Base-by-base conservation (phyloP, 192 early-diverging fungal genomes). In the Coemansia sp. region DNA sequence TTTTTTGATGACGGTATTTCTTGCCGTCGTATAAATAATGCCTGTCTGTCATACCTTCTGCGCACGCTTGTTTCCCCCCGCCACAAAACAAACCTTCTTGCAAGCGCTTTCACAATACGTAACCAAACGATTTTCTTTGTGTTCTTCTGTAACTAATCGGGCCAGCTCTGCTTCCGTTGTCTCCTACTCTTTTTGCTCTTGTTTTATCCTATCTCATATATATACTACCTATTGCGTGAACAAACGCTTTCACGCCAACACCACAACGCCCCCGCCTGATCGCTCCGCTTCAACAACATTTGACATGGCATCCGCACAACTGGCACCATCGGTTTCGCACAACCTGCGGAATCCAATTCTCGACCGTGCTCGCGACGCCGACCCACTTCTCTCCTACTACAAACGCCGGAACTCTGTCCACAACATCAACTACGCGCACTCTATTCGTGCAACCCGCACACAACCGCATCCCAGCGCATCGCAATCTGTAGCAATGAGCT, bases 401-500 rank as follows among this genome's bases (percentile, higher is more conserved):
- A 67, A 67, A 45, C 75, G 75, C 20, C 74, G 75, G 56, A 83
- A 77, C 63, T 77, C 75, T 56, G 23, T 56, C 18, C 37, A 53
- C 33, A 23, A 53, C 46, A 29, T 61, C 25, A 10, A 25, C 59
- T 63, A 43, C 59, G 13, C 45, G 53, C 28, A n/a, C 29, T 33
- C 31, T 16, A 18, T 34, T n/a, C 31, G 5, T 33, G 18, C 48
- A n/a, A 18, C 18, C 48, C 23, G 7, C 48, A 34, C 46, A 21
- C 20, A 34, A 23, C 26, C 40, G n/a, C 45, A 21, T 23, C 35
- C 48, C 43, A 8, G 18, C 10, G 58, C 64, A 45, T 25, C 18
- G 25, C 28, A 40, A 35, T 7, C 70, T 34, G 74, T 84, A 74
- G 82, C 77, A 34, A 84, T 84, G 82, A 78, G 75, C 67, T 65